Base-by-base conservation (phyloP, 345 rosid species). In the Theobroma cacao region DNA sequence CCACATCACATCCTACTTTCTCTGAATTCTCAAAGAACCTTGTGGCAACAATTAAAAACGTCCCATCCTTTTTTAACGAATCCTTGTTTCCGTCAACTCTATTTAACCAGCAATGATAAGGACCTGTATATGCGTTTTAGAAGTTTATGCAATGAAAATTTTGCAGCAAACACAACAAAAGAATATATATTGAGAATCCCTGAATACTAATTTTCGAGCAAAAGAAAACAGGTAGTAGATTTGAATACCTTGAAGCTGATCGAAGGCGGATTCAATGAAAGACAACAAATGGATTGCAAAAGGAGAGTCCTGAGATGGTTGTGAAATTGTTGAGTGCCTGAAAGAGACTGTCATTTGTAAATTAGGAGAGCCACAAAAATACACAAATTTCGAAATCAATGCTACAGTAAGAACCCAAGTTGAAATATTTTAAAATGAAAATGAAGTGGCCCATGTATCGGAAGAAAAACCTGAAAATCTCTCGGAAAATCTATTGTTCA, bases 101-200 rank as follows among this genome's bases (percentile, higher is more conserved):
- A 85, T 95, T 95, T 75, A 95, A 81, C 99, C 98, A 95, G 81
- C 78, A 85, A 91, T 93, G 92, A 53, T 87, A 63, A 1, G 84
- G 89, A 20, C 97, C 99, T n/a, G n/a, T n/a, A n/a, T n/a, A n/a
- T n/a, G n/a, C n/a, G n/a, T n/a, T n/a, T n/a, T n/a, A n/a, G n/a
- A n/a, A n/a, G n/a, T n/a, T n/a, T n/a, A n/a, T n/a, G n/a, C n/a
- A n/a, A n/a, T n/a, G n/a, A n/a, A n/a, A n/a, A n/a, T n/a, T n/a
- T n/a, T n/a, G n/a, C n/a, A n/a, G n/a, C n/a, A n/a, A n/a, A n/a
- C n/a, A n/a, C n/a, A n/a, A n/a, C n/a, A n/a, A n/a, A n/a, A n/a
- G n/a, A n/a, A n/a, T n/a, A n/a, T n/a, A n/a, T n/a, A n/a, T n/a
- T n/a, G n/a, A n/a, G n/a, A n/a, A n/a, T n/a, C n/a, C n/a, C n/a